Base-by-base conservation (phyloP, 805 yeast species). In the Ogataea wickerhamii region DNA sequence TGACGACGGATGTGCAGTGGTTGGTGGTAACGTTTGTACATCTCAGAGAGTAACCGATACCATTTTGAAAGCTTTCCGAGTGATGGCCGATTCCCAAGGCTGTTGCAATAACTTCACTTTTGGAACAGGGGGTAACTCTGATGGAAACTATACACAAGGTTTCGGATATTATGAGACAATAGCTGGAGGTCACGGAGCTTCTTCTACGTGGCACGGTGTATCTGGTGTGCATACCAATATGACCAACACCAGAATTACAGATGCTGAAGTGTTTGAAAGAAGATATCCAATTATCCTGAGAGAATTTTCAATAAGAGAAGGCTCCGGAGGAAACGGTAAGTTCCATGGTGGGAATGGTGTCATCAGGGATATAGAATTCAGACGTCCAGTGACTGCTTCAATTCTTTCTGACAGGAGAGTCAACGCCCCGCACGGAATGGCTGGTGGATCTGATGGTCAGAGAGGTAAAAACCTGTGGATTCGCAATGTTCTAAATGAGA, bases 31-130 rank as follows among this genome's bases (percentile, higher is more conserved):
- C 46, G 76, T 73, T 41, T 73, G 71, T 51, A 73, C 79, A 12
- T 66, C 78, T 2, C 80, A 74, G 53, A 67, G 78, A 56, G 67
- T 71, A 37, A 71, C 73, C 2, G 79, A 73, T 48, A 73, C 68
- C 17, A 61, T 74, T 37, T 61, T 74, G 47, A 72, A 70, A 45
- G 77, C 80, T 2, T 74, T 74, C 52, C 68, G 69, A 43, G 73
- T 73, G 11, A 69, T 73, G 16, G 78, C 79, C 21, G 79, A 75
- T 18, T 71, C 78, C 23, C 77, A 73, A 50, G 78, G 79, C 18
- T 71, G 76, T 39, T 71, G 74, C 60, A 73, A 73, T 49, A 73
- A 73, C 49, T 68, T 74, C 47, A 73, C 76, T 4, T 73, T 73
- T 54, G 80, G 80, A 33, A 38, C 38, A 2, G 64, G 68, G 21